A percentile compares a stretch with the other conserved stretches of the same genome.
phyloP scores from a whole-genome alignment of 495 filamentous ascomycete genomes.

The Annulohypoxylon nitens region DNA sequence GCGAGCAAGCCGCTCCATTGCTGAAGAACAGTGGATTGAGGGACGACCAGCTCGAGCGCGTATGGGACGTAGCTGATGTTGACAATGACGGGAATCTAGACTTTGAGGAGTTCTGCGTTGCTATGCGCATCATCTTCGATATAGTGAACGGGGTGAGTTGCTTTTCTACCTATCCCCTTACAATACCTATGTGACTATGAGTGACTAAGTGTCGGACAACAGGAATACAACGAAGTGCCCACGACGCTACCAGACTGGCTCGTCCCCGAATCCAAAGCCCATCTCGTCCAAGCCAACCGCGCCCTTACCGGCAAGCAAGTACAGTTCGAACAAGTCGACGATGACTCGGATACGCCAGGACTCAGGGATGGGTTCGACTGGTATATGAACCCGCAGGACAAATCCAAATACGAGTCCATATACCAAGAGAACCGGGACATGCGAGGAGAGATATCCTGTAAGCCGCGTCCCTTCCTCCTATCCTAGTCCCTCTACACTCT shows the following conservation, averaged over 20 bases:
- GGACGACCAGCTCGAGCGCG: constrained; percentile 94
- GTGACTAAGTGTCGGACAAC: constrained; percentile 33
- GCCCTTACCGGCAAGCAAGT: constrained; percentile 81
- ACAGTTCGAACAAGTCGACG: constrained; percentile 82
- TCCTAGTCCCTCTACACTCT: not conserved
- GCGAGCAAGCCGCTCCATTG: constrained; percentile 90
- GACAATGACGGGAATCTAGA: constrained; percentile 96
- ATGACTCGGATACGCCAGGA: constrained; percentile 82
- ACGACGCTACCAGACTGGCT: constrained; percentile 90
- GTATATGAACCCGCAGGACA: constrained; percentile 96
- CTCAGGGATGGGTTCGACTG: constrained; percentile 98
- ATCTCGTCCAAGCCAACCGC: constrained; percentile 89
- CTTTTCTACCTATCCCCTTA: not conserved
- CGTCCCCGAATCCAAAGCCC: constrained; percentile 94
- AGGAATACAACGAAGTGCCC: constrained; percentile 93
- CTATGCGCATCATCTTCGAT: constrained; percentile 97
- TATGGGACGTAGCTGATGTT: constrained; percentile 98
- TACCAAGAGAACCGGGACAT: constrained; percentile 89
- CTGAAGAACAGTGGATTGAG: constrained; percentile 94
- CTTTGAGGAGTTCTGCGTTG: constrained; percentile 99
- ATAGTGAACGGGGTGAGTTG: constrained; percentile 88
- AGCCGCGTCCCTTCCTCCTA: constrained; percentile 41
- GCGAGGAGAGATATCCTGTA: constrained; percentile 87
- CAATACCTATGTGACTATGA: not conserved
- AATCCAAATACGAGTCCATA: constrained; percentile 93